phyloP scores from a whole-genome alignment of 2,329 filamentous ascomycete genomes.

The Stagonosporopsis rhizophila region DNA sequence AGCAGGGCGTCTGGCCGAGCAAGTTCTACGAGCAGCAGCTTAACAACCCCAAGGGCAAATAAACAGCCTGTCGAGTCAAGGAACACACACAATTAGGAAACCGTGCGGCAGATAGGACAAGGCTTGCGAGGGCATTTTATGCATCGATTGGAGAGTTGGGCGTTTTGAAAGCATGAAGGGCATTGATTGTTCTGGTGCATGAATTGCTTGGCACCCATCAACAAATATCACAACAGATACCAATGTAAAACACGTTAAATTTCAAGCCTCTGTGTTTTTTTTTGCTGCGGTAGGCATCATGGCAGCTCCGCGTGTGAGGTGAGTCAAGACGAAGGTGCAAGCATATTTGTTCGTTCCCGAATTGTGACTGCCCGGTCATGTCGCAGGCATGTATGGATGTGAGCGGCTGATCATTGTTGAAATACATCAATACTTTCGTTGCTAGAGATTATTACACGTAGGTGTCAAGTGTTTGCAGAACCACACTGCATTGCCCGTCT shows the following conservation, averaged over 20 bases:
- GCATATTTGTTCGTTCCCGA: background rate
- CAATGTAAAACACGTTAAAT: conserved; percentile 16
- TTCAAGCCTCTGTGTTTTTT: background rate
- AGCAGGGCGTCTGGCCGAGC: conserved; percentile 33
- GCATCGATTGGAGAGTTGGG: conserved; percentile 6
- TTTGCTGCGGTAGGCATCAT: too few species aligned
- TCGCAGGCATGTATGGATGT: background rate
- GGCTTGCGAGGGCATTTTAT: background rate
- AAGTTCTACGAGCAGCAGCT: conserved; percentile 46
- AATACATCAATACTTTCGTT: background rate
- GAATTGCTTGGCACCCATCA: conserved; percentile 7
- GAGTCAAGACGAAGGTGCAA: background rate
- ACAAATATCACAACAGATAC: conserved; percentile 2
- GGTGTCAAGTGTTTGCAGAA: too few species aligned
- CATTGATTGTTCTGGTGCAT: conserved; percentile 7
- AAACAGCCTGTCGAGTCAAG: background rate
- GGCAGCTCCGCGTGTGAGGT: background rate
- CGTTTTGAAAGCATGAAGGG: conserved; percentile 10
- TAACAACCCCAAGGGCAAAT: conserved; percentile 47
- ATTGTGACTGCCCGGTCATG: conserved; percentile 3
- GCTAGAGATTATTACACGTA: background rate
- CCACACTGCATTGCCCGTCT: background rate
- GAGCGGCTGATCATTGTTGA: background rate
- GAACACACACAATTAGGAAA: background rate
- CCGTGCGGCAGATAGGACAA: background rate